A percentile compares a stretch with the other conserved stretches of the same genome.
Conservation (phyloP, 768 basidiomycete species). For the Boletus rubropictus region DNA sequence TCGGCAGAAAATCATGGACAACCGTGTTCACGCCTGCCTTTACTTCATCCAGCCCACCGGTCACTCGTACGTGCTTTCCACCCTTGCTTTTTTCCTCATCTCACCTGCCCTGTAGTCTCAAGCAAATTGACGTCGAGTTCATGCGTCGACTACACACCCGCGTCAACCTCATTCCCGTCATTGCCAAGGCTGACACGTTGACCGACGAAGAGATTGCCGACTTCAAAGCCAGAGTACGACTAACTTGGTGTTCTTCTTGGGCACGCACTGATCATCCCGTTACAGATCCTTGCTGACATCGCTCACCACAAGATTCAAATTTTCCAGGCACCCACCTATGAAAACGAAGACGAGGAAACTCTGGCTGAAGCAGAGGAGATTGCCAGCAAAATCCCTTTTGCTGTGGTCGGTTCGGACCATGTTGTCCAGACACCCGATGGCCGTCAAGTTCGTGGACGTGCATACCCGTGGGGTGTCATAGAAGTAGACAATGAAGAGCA, state of each 20-base stretch:
- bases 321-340: conserved; percentile 96
- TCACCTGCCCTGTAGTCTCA: conserved; percentile 53
- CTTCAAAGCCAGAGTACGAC: conserved; percentile 85
- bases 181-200: conserved; percentile 96
- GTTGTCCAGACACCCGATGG: conserved; percentile 81
- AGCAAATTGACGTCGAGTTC: conserved; percentile 98
- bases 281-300: conserved; percentile 87
- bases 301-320: conserved; percentile 94
- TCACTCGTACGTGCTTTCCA: conserved; percentile 66
- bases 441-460: conserved; percentile 87
- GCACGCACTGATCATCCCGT: conserved; percentile 1
- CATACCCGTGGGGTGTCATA: conserved; percentile 98
- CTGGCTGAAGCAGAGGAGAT: conserved; percentile 97
- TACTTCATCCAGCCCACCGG: conserved; percentile 99
- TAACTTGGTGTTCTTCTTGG: neutral
- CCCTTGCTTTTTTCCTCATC: too few species aligned
- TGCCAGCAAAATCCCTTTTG: conserved; percentile 96
- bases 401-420: conserved; percentile 91
- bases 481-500: conserved; percentile 99
- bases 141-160: conserved; percentile 96
- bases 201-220: conserved; percentile 91
- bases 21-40: conserved; percentile 96
- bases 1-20: conserved; percentile 87
- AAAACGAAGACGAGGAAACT: conserved; percentile 98
- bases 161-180: conserved; percentile 97